Base-by-base conservation (phyloP, 202 grass and related monocot genomes). In the Elaeis oleifera region DNA sequence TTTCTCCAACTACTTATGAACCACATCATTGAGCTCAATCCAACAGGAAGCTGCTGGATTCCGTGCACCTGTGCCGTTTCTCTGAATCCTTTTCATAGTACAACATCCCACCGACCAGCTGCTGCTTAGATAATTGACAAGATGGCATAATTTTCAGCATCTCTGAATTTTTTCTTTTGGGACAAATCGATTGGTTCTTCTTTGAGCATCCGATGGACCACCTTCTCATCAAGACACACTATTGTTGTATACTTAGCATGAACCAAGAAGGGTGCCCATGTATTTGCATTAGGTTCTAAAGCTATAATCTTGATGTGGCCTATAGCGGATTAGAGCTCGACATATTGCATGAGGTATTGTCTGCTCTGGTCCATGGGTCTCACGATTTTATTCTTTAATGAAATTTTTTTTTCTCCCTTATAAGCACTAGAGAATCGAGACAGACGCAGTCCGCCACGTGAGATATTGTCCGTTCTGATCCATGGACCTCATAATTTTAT, bases 41-140 rank as follows among this genome's bases (percentile, higher is more conserved):
- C 82, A 90, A 53, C 82, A 83, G 59, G 79, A 80, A 2, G 82
- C 82, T 56, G 70, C 69, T 68, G 76, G 58, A 63, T 90, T 83
- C 26, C 80, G 76, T 50, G 55, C 71, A 1, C 69, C 54, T 5
- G 76, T 78, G 65, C 57, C 76, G 75, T 74, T 83, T 79, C 83
- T 90, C 39, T 83, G 64, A 54, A 66, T 53, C 69, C 73, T 83
- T 19, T 73, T 76, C 65, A 82, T 85, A 0, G 87, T 76, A 90
- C 79, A 49, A 79, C 79, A 31, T 64, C 78, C 79, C 87, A 90
- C n/a, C 79, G 20, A 50, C 79, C 62, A 60, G 73, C 76, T 23
- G 76, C 82, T 27, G 87, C 79, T 54, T 85, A 80, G 49, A 85
- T 85, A 56, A 74, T 90, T 0, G 87, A 90, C 19, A 85, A 63